Evolutionary conservation across 2,329 filamentous ascomycete genomes (phyloP).

Genomic region (Ophiosphaerella korrae): DNA sequence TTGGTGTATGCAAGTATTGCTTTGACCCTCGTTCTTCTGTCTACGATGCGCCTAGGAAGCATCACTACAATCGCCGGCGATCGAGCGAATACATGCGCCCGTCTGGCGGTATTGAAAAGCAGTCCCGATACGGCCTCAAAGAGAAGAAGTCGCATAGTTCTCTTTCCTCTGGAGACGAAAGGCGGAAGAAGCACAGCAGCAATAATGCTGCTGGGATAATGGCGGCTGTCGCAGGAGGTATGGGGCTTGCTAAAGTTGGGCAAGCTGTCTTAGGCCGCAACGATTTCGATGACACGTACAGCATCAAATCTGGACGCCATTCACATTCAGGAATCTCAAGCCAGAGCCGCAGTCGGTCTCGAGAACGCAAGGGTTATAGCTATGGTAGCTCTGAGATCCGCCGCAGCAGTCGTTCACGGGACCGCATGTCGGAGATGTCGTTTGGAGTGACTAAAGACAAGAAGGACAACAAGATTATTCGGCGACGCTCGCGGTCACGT

Average conservation of each 20-base stretch:
- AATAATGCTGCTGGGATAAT: slow-evolving; percentile 56
- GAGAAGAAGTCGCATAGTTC: slow-evolving; percentile 41
- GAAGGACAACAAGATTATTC: slow-evolving; percentile 44
- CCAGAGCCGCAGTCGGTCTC: slow-evolving; percentile 46
- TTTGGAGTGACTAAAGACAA: slow-evolving; percentile 41
- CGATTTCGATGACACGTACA: slow-evolving; percentile 66
- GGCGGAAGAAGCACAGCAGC: slow-evolving; percentile 51
- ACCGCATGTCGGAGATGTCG: slow-evolving; percentile 41
- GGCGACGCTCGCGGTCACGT: slow-evolving; percentile 33
- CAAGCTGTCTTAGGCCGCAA: slow-evolving; percentile 59
- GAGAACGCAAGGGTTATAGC: slow-evolving; percentile 50
- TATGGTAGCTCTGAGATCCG: slow-evolving; percentile 51
- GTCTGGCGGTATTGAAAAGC: slow-evolving; percentile 62
- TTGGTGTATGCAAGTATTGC: slow-evolving; percentile 68
- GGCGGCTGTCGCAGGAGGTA: slow-evolving; percentile 60
- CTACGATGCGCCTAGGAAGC: slow-evolving; percentile 64
- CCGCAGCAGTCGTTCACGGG: slow-evolving; percentile 46
- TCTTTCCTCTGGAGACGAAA: slow-evolving; percentile 37
- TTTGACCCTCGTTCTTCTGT: slow-evolving; percentile 65
- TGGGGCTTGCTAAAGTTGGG: slow-evolving; percentile 58
- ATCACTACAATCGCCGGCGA: slow-evolving; percentile 57
- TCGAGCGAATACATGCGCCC: slow-evolving; percentile 52
- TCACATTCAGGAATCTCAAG: slow-evolving; percentile 34
- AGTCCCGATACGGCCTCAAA: slow-evolving; percentile 57
- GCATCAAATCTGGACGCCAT: slow-evolving; percentile 59